Percentiles rank a stretch among this genome's conserved stretches.
Conservation (phyloP, 2,329 filamentous ascomycete species). For the Colletotrichum liriopes region DNA sequence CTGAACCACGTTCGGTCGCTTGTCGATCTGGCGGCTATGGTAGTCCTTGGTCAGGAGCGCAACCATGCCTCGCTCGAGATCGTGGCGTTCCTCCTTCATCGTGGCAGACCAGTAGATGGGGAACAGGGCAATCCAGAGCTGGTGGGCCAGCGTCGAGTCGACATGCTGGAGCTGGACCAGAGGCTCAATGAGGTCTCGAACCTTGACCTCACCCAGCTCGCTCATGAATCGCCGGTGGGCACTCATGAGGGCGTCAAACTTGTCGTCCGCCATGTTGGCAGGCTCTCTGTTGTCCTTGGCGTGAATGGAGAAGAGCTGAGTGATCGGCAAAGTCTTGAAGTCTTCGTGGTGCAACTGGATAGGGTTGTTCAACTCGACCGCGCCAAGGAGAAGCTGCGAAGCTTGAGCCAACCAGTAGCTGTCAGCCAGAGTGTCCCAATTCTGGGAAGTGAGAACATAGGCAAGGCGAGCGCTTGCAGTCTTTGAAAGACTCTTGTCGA, state of each 20-base stretch:
- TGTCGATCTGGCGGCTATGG: conserved; percentile 93
- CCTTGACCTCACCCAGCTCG: conserved; percentile 88
- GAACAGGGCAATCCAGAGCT: conserved; percentile 93
- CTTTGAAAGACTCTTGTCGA: conserved; percentile 94
- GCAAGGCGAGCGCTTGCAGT: conserved; percentile 89
- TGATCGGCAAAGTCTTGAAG: conserved; percentile 83
- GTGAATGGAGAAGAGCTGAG: conserved; percentile 81
- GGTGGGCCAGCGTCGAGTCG: conserved; percentile 84
- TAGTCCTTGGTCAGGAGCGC: conserved; percentile 93
- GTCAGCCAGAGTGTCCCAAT: conserved; percentile 95
- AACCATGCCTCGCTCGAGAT: conserved; percentile 94
- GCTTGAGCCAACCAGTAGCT: conserved; percentile 98
- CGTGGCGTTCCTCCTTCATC: conserved; percentile 87
- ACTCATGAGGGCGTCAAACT: conserved; percentile 84
- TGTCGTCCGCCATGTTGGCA: conserved; percentile 83
- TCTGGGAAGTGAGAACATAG: conserved; percentile 92
- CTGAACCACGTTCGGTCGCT: conserved; percentile 94
- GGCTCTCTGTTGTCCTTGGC: conserved; percentile 77
- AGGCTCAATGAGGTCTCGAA: conserved; percentile 91
- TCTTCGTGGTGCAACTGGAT: conserved; percentile 88
- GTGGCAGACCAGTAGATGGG: conserved; percentile 94
- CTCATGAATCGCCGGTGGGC: conserved; percentile 86
- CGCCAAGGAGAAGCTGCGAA: conserved; percentile 91
- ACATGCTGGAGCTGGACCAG: conserved; percentile 93
- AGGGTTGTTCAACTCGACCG: conserved; percentile 86